phyloP scores from a whole-genome alignment of 1,139 yeast species.

The Sugiyamaella neomexicana region DNA sequence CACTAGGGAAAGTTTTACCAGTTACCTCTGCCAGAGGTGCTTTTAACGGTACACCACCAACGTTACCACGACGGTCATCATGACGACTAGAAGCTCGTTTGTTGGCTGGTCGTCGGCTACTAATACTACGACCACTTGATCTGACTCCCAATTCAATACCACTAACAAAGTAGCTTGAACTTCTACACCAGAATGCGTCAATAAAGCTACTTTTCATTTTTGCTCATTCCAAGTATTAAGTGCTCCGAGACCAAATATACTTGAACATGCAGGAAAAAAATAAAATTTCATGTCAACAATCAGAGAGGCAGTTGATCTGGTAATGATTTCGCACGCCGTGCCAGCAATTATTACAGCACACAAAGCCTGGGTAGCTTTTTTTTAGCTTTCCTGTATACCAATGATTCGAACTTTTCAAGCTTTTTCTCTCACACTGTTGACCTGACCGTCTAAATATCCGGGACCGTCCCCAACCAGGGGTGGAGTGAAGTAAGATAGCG shows the following conservation, averaged over 20 bases:
- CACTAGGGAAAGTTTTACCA: constrained; percentile 13
- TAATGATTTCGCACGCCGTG: neutral
- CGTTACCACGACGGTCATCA: neutral
- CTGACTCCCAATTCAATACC: neutral
- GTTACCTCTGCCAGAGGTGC: constrained; percentile 8
- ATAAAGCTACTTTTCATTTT: neutral
- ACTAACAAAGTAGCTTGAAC: neutral
- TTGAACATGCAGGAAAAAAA: neutral
- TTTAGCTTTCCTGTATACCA: too few species aligned
- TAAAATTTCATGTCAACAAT: neutral
- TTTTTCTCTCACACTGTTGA: too few species aligned
- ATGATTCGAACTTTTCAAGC: too few species aligned
- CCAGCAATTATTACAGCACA: too few species aligned
- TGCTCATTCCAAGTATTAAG: neutral
- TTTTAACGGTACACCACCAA: constrained; percentile 1
- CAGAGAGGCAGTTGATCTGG: too few species aligned
- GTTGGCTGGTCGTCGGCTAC: neutral
- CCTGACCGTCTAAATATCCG: too few species aligned
- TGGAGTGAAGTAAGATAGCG: neutral
- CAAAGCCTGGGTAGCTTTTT: too few species aligned
- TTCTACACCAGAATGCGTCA: neutral
- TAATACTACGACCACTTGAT: neutral
- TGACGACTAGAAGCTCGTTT: too few species aligned
- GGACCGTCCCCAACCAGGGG: too few species aligned
- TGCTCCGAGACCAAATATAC: neutral